phyloP scores from a whole-genome alignment of 2,329 filamentous ascomycete species.

The Pyricularia pennisetigena region DNA sequence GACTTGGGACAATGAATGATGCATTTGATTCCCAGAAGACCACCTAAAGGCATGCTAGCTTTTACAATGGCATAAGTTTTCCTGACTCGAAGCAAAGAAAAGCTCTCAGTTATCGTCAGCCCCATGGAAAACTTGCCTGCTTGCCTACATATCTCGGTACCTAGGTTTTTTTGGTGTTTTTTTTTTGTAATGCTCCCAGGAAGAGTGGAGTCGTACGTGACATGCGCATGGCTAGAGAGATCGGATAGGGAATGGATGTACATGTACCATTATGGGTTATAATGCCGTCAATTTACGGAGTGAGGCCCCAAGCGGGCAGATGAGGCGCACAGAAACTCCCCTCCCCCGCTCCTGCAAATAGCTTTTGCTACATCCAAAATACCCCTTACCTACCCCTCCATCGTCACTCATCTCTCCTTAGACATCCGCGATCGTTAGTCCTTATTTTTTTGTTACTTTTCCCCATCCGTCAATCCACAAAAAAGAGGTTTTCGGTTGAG shows the following conservation, averaged over 20 bases:
- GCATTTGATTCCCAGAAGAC: neutral
- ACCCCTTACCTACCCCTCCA: constrained; percentile 4
- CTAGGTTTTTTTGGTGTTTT: neutral
- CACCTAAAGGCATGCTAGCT: neutral
- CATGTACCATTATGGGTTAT: neutral
- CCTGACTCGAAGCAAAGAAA: neutral
- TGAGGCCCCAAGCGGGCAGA: neutral
- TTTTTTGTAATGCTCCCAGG: neutral
- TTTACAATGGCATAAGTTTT: neutral
- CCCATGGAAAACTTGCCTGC: neutral
- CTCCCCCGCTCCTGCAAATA: constrained; percentile 4
- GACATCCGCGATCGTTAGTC: neutral
- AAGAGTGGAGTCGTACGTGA: neutral
- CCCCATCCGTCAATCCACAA: neutral
- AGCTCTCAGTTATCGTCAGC: neutral
- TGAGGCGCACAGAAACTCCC: constrained; percentile 3
- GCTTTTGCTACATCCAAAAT: constrained; percentile 1
- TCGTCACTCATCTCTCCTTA: neutral
- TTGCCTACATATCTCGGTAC: neutral
- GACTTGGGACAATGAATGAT: neutral
- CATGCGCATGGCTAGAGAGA: neutral
- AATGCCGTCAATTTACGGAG: neutral
- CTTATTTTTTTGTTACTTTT: neutral
- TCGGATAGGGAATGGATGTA: neutral
- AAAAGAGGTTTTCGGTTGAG: neutral